Base-by-base conservation (phyloP, 768 basidiomycete species). In the Lentinus brumalis region DNA sequence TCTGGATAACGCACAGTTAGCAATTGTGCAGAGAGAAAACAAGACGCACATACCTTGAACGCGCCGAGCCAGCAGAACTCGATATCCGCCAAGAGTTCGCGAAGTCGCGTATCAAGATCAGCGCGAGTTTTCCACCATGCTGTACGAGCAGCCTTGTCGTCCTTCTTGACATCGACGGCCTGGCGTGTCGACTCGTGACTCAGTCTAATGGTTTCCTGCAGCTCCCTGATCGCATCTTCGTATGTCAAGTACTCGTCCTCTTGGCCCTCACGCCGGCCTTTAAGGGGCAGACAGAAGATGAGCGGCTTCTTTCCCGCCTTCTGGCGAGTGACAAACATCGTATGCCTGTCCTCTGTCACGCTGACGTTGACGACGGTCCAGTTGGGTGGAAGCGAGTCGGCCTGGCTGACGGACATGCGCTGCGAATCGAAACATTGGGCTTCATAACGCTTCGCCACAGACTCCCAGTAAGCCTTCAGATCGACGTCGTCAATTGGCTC, bases 41-140 rank as follows among this genome's bases (percentile, higher is more conserved):
- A 49, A 5, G 18, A n/a, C 15, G 21, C 16, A n/a, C 39, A 30
- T 60, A 95, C 96, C 86, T 98, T 98, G 84, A 97, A 98, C 21
- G 90, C 94, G 1, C 97, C 96, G 3, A 99, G 80, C 97, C 97
- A 98, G 69, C 91, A 94, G 67, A 92, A 95, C 71, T 98, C 97
- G 46, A 99, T 87, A 64, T 88, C 93, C 64, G 86, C 85, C 38
- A 97, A 72, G 6, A 99, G 74, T 32, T 85, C 84, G 58, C 84
- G 79, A 68, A 99, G 71, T 26, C 94, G 82, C 50, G 77, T 78
- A 68, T 98, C 95, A n/a, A 98, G 79, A 21, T 80, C 83, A 26
- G 78, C 75, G 3, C 97, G 81, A 54, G 87, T 82, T 39, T 84
- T 86, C 97, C 97, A 99, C 97, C 97, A 98, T 1, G 78, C 81